A percentile compares a stretch with the other conserved stretches of the same genome.
These are phyloP conservation scores for Leccinum subrobustum DNA, from an alignment of 1,284 basidiomycete genomes.

Conservation along the genomic window DNA sequence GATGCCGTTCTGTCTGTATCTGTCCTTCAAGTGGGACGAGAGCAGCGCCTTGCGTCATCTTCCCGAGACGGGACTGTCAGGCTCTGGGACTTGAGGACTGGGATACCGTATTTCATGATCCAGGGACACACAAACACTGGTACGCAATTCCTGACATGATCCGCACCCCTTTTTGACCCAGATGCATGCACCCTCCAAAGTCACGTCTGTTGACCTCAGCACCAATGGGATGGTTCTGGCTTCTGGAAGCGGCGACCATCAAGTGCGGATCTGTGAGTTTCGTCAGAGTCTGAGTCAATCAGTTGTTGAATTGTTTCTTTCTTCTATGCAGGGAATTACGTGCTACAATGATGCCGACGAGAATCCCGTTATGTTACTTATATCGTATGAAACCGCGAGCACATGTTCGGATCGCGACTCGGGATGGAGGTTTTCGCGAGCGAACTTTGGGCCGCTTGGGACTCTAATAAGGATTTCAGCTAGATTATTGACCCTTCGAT, in stretches of 20 bases:
- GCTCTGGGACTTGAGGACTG: conserved; percentile 33
- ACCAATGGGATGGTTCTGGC: conserved; percentile 74
- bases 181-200: conserved; percentile 36
- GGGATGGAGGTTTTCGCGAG: conserved; percentile 3
- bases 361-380: background rate
- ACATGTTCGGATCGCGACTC: conserved; percentile 6
- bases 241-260: conserved; percentile 88
- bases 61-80: conserved; percentile 35
- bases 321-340: conserved; percentile 29
- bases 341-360: conserved; percentile 22
- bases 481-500: background rate
- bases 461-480: conserved; percentile 2
- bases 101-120: conserved; percentile 35
- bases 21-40: conserved; percentile 34
- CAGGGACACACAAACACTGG: conserved; percentile 37
- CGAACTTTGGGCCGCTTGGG: conserved; percentile 1
- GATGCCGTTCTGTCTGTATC: conserved; percentile 34
- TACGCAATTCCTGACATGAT: conserved; percentile 26
- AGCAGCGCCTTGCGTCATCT: conserved; percentile 34
- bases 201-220: conserved; percentile 86
- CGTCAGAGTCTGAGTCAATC: conserved; percentile 20
- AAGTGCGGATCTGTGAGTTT: conserved; percentile 70
- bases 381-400: conserved; percentile 2
- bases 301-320: conserved; percentile 14
- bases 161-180: conserved; percentile 17